These are phyloP conservation scores for Eucalyptus paniculata DNA, from an alignment of 345 rosid species.

Conservation along the genomic window DNA sequence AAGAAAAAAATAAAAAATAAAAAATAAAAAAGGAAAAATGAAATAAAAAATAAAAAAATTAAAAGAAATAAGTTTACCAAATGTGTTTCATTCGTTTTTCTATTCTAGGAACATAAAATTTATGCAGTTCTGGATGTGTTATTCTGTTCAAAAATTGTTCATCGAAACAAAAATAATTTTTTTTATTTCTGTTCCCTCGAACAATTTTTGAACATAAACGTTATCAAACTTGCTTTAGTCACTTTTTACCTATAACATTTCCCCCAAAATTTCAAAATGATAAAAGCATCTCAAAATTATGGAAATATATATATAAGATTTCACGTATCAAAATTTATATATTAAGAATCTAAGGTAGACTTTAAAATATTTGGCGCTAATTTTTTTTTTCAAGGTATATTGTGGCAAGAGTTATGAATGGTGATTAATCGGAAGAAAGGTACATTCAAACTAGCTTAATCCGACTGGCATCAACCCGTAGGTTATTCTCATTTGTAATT, in stretches of 20 bases:
- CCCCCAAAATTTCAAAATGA: background rate
- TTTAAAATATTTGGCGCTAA: background rate
- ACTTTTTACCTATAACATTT: background rate
- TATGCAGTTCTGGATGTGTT: too few species aligned
- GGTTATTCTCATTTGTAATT: background rate
- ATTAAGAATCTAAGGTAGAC: background rate
- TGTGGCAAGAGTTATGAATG: rapidly evolving
- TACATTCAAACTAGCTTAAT: background rate
- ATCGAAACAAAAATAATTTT: too few species aligned
- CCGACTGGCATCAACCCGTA: rapidly evolving
- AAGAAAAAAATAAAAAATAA: too few species aligned
- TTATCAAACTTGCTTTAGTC: background rate
- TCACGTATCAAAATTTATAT: background rate
- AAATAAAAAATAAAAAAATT: too few species aligned
- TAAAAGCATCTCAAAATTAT: background rate
- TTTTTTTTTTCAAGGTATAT: background rate
- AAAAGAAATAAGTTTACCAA: too few species aligned
- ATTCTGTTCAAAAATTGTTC: too few species aligned
- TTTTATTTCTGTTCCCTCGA: too few species aligned
- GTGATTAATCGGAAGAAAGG: background rate
- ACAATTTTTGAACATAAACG: too few species aligned
- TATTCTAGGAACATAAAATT: too few species aligned
- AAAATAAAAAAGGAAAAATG: too few species aligned
- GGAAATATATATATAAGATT: background rate
- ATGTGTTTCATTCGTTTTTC: too few species aligned